These are phyloP conservation scores for Chaetoceros muelleri DNA, from an alignment of 108 stramenopile genomes.

Conservation along the genomic window DNA sequence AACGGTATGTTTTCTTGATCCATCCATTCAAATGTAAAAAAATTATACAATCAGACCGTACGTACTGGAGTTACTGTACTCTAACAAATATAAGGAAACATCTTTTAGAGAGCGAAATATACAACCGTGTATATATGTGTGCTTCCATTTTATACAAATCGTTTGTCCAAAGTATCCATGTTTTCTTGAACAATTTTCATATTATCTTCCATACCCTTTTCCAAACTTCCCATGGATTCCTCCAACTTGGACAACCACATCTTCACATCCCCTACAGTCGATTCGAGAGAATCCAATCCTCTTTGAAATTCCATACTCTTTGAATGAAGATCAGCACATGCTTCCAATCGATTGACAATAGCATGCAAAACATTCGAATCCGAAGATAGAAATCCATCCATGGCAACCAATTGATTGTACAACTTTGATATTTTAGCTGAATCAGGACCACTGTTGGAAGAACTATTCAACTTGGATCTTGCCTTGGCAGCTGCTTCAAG, in stretches of 20 bases:
- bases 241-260: conserved; percentile 31
- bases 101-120: no score
- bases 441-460: conserved; percentile 18
- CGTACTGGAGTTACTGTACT: no score
- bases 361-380: conserved; percentile 43
- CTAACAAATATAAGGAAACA: no score
- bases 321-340: conserved; percentile 46
- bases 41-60: no score
- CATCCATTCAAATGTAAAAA: no score
- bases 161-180: conserved; percentile 54
- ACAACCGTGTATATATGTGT: no score
- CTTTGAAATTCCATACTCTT: conserved; percentile 43
- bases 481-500: conserved; percentile 60
- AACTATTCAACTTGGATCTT: conserved; percentile 28
- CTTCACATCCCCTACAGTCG: conserved; percentile 26
- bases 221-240: conserved; percentile 33
- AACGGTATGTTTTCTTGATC: no score
- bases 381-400: conserved; percentile 76
- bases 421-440: conserved; percentile 52
- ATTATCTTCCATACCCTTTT: conserved; percentile 48
- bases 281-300: conserved; percentile 38
- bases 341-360: conserved; percentile 45
- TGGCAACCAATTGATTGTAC: conserved; percentile 51
- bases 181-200: conserved; percentile 44
- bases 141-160: no score